Conservation (phyloP, 257 asterid species). For the Primulina tabacum region DNA sequence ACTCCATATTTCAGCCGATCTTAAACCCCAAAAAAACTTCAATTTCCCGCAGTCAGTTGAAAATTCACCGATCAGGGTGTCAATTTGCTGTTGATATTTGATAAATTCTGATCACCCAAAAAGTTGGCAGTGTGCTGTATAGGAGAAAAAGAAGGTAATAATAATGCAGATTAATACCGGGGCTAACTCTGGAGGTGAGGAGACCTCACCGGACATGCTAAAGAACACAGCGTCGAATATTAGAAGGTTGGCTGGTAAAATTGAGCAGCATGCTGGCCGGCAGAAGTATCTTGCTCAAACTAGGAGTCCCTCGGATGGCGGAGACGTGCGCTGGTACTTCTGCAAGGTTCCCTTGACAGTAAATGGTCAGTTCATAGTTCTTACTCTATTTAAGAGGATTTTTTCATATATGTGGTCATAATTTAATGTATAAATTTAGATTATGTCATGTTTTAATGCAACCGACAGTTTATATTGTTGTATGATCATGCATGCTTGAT, state of each 20-base stretch:
- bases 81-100: background rate
- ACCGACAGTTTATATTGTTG: background rate
- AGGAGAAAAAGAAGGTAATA: conserved; percentile 21
- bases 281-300: conserved; percentile 92
- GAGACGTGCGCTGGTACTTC: conserved; percentile 94
- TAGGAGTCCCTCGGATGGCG: conserved; percentile 87
- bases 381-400: background rate
- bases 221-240: conserved; percentile 93
- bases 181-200: conserved; percentile 29
- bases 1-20: too few species aligned
- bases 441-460: background rate
- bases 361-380: conserved; percentile 52
- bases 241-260: conserved; percentile 73
- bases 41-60: too few species aligned
- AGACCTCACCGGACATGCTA: conserved; percentile 64
- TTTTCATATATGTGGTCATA: too few species aligned
- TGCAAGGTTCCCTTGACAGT: conserved; percentile 68
- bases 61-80: too few species aligned
- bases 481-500: too few species aligned
- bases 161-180: conserved; percentile 22
- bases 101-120: background rate
- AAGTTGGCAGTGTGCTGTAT: background rate
- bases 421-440: background rate
- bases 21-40: too few species aligned
- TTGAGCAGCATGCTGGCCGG: conserved; percentile 82